phyloP scores from a whole-genome alignment of 2,329 filamentous ascomycete genomes.

The Colletotrichum siamense region DNA sequence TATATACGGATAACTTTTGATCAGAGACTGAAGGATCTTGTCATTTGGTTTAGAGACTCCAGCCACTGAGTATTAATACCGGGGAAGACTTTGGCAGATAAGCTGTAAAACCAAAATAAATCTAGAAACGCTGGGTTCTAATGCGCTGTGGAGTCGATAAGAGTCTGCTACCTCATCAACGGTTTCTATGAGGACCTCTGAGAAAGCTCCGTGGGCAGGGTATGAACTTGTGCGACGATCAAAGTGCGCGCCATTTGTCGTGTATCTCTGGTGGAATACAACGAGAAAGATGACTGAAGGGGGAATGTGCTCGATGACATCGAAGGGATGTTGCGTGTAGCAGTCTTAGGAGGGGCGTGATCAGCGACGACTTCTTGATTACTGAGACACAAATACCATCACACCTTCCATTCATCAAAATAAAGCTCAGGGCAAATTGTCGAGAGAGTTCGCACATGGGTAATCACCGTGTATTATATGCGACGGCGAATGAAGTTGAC shows the following conservation, averaged over 20 bases:
- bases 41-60: neutral
- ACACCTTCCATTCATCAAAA: neutral
- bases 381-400: fast-evolving
- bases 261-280: fast-evolving
- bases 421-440: neutral
- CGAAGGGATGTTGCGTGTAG: neutral
- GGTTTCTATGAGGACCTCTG: neutral
- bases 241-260: fast-evolving
- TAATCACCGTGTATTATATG: neutral
- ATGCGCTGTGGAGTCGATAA: too few relatives aligned
- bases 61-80: neutral
- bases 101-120: too few relatives aligned
- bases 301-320: neutral
- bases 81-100: neutral
- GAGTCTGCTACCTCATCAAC: neutral
- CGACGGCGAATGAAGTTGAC: fast-evolving
- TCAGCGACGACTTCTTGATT: neutral
- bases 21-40: fast-evolving
- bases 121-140: too few relatives aligned
- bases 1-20: neutral
- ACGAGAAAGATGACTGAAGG: neutral
- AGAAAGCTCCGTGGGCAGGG: neutral
- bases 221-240: fast-evolving
- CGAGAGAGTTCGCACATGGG: neutral
- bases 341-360: neutral